Conservation (phyloP, 257 asterid genomes). For the Thymus quinquecostatus region DNA sequence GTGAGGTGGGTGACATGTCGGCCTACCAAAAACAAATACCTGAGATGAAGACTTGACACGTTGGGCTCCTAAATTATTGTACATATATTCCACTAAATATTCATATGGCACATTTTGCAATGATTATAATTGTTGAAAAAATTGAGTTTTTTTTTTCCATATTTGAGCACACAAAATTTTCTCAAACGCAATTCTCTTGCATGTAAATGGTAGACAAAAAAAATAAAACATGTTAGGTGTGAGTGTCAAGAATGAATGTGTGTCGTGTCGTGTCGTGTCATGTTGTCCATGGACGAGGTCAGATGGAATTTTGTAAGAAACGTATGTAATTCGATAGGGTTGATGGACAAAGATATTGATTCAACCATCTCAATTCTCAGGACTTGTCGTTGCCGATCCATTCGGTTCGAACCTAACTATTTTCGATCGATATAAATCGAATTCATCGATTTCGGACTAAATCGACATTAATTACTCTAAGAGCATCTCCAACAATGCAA, state of each 20-base stretch:
- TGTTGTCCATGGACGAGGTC: not conserved
- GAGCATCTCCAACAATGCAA: too few species aligned
- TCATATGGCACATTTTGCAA: not conserved
- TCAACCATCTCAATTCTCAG: too few species aligned
- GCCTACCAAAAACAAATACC: constrained; percentile 17
- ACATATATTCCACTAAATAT: not conserved
- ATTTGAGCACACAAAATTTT: constrained; percentile 18
- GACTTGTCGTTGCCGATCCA: too few species aligned
- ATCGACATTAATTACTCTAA: too few species aligned
- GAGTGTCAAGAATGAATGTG: not conserved
- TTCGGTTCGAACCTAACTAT: too few species aligned
- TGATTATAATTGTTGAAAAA: not conserved
- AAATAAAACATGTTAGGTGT: not conserved
- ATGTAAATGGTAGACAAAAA: not conserved
- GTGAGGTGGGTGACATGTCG: not conserved
- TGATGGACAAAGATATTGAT: too few species aligned
- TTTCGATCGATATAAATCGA: too few species aligned
- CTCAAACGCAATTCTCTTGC: constrained; percentile 8
- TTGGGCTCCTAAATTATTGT: not conserved
- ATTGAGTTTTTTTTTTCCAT: not conserved
- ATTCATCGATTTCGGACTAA: too few species aligned
- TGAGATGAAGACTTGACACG: constrained; percentile 26
- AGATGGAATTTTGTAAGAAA: too few species aligned
- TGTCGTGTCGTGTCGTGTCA: too few species aligned
- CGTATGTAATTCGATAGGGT: too few species aligned